A percentile compares a stretch with the other conserved stretches of the same genome.
These are phyloP conservation scores for Hyaloscypha variabilis DNA, from an alignment of 495 filamentous ascomycete species.

Conservation along the genomic window DNA sequence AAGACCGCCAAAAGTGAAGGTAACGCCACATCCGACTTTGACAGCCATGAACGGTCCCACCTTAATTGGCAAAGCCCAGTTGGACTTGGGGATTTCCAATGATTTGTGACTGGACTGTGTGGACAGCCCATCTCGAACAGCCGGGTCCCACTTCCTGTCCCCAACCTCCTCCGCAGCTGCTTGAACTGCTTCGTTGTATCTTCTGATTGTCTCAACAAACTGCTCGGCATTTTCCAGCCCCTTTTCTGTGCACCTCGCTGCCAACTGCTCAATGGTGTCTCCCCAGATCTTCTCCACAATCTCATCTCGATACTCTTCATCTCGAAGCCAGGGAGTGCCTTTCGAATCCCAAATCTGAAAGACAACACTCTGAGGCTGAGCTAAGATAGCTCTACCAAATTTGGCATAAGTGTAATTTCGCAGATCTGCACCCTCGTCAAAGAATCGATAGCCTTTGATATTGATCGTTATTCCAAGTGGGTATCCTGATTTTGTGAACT, in stretches of 20 bases:
- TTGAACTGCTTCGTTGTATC: conserved; percentile 57
- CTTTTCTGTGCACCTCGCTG: conserved; percentile 39
- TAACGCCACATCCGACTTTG: conserved; percentile 61
- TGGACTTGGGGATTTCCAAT: conserved; percentile 56
- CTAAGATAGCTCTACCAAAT: conserved; percentile 57
- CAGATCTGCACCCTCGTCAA: conserved; percentile 64
- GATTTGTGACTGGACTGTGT: conserved; percentile 46
- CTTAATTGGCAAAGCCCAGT: conserved; percentile 64
- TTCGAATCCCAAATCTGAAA: conserved; percentile 65
- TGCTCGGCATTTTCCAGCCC: conserved; percentile 44
- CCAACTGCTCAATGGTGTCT: conserved; percentile 53
- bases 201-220: conserved; percentile 50
- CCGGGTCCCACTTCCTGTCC: conserved; percentile 50
- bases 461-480: conserved; percentile 68
- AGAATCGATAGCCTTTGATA: conserved; percentile 55
- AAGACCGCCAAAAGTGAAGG: conserved; percentile 68
- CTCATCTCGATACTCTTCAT: conserved; percentile 61
- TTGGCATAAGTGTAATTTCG: conserved; percentile 68
- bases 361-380: conserved; percentile 55
- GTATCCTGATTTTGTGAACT: conserved; percentile 69
- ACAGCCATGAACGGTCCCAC: conserved; percentile 59
- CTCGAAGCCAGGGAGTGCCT: conserved; percentile 48
- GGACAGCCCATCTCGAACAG: conserved; percentile 56
- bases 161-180: conserved; percentile 41
- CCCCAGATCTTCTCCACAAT: conserved; percentile 52